phyloP scores from a whole-genome alignment of 169 alveolate genomes.

The Miamiensis avidus region DNA sequence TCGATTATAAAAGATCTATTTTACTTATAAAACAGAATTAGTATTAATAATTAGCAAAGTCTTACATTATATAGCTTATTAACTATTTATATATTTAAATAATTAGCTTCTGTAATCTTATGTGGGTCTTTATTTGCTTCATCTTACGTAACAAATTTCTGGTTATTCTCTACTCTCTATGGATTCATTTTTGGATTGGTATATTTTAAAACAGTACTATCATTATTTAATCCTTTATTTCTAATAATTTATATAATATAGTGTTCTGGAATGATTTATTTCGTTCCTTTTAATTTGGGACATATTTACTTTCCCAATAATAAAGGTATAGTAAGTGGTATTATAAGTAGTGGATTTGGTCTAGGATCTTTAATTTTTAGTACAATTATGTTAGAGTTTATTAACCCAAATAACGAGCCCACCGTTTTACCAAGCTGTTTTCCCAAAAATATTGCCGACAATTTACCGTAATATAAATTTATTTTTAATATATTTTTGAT shows the following conservation, averaged over 20 bases:
- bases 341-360: slow-evolving; percentile 14
- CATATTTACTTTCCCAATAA: slow-evolving; percentile 6
- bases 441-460: background rate
- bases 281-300: slow-evolving; percentile 9
- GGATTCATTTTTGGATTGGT: slow-evolving; percentile 14
- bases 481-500: no score
- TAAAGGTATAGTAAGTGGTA: slow-evolving; percentile 22
- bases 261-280: slow-evolving; percentile 2
- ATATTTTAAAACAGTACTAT: no score
- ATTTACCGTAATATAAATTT: background rate
- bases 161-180: background rate
- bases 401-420: slow-evolving; percentile 11
- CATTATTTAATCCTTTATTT: no score
- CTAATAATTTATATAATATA: no score
- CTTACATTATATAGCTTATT: no score
- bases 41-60: no score
- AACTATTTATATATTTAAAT: no score
- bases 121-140: background rate
- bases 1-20: no score
- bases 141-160: background rate
- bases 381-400: background rate
- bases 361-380: background rate
- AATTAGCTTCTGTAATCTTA: background rate
- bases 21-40: no score
- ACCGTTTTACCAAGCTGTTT: background rate